phyloP scores from a whole-genome alignment of 768 basidiomycete species.

The Lentinus tigrinus region DNA sequence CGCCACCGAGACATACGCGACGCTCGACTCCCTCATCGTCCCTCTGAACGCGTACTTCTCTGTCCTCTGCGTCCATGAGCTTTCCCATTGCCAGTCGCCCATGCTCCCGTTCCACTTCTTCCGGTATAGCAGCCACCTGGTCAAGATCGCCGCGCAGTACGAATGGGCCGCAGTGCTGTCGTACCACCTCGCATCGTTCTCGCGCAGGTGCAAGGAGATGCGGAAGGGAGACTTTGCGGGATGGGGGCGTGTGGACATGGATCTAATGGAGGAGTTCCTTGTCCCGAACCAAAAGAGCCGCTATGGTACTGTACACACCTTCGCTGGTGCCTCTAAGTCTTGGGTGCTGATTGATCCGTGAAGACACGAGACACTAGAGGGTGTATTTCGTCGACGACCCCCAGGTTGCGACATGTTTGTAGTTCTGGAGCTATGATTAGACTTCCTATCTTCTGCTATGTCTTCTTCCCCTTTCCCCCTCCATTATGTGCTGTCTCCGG shows the following conservation, averaged over 20 bases:
- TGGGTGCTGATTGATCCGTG: conserved; percentile 17
- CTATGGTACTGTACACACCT: conserved; percentile 20
- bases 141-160: conserved; percentile 29
- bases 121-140: conserved; percentile 30
- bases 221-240: conserved; percentile 26
- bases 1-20: conserved; percentile 27
- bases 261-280: conserved; percentile 31
- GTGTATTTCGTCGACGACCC: background rate
- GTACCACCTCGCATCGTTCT: conserved; percentile 28
- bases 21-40: conserved; percentile 28
- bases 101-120: conserved; percentile 29
- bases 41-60: conserved; percentile 31
- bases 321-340: conserved; percentile 6
- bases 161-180: conserved; percentile 28
- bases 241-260: conserved; percentile 29
- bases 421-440: no score
- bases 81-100: conserved; percentile 22
- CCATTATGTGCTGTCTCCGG: no score
- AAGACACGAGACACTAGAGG: conserved; percentile 10
- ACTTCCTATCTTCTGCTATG: no score
- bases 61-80: conserved; percentile 25
- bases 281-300: conserved; percentile 25
- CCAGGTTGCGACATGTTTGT: conserved; percentile 4
- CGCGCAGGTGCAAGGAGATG: conserved; percentile 29
- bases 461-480: no score